These are phyloP conservation scores for Crinitomyces ghanaensis DNA, from an alignment of 805 yeast species.

Conservation along the genomic window DNA sequence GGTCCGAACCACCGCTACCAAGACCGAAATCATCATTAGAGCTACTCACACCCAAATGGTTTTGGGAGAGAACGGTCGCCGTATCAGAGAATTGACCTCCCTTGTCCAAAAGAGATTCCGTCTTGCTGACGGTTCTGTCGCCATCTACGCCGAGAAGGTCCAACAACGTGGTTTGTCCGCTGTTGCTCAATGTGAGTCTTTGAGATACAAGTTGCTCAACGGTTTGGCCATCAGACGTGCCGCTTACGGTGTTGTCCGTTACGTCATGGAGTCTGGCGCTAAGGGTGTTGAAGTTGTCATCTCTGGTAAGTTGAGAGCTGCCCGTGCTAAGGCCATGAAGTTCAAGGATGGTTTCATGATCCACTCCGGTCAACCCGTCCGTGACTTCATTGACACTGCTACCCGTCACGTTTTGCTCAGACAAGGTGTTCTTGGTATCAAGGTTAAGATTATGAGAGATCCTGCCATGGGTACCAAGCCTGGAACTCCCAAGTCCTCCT, in stretches of 20 bases:
- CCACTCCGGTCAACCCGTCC: slow-evolving; percentile 99
- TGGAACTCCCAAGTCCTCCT: slow-evolving; percentile 37
- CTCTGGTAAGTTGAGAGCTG: slow-evolving; percentile 99
- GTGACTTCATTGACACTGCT: slow-evolving; percentile 96
- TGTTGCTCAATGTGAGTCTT: slow-evolving; percentile 98
- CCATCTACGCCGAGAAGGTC: slow-evolving; percentile 96
- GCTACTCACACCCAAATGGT: slow-evolving; percentile 99
- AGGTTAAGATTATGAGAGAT: slow-evolving; percentile 99
- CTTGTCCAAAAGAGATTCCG: slow-evolving; percentile 98
- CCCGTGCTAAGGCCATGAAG: slow-evolving; percentile 99
- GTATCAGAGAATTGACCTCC: slow-evolving; percentile 97
- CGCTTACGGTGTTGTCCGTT: slow-evolving; percentile 99
- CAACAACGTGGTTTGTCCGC: slow-evolving; percentile 99
- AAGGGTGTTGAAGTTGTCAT: slow-evolving; percentile 99
- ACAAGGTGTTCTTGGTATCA: slow-evolving; percentile 99
- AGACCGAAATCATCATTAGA: slow-evolving; percentile 96
- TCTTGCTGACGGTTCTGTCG: slow-evolving; percentile 85
- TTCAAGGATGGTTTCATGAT: slow-evolving; percentile 99
- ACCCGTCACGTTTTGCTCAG: slow-evolving; percentile 99
- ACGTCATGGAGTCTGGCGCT: slow-evolving; percentile 99
- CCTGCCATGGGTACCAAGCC: slow-evolving; percentile 44
- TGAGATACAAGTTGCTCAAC: slow-evolving; percentile 93
- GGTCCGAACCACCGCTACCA: slow-evolving; percentile 96
- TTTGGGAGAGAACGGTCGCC: slow-evolving; percentile 99
- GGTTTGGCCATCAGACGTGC: slow-evolving; percentile 99